Base-by-base conservation (phyloP, 768 basidiomycete genomes). In the Ephemerocybe angulata region DNA sequence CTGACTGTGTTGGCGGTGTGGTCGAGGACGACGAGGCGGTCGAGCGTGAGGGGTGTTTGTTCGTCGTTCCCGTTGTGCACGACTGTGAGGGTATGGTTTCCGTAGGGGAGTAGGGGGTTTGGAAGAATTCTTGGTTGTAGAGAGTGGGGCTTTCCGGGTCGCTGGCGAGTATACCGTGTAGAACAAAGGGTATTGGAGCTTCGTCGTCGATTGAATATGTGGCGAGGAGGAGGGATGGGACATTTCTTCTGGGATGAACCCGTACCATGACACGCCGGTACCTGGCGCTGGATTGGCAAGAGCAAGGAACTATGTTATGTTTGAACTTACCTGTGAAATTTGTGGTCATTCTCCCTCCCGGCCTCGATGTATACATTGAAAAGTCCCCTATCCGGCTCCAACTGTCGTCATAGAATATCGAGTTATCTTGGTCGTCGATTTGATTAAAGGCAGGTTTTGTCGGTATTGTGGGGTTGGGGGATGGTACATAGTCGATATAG, bases 51-150 rank as follows among this genome's bases (percentile, higher is more conserved):
- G 31, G 55, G 55, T 0, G 55, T 51, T 13, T 44, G 19, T n/a
- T n/a, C n/a, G n/a, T n/a, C n/a, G 40, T 37, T 44, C 12, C 55
- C 55, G 12, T 19, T n/a, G 30, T 56, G 44, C 4, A 30, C 29
- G n/a, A 56, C 55, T 12, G 38, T 31, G 24, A 56, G 15, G 22
- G 7, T 46, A 22, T 56, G 55, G 13, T 38, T 30, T 3, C 55
- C 55, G 19, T 25, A 25, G 13, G 49, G 28, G 2, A 50, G 15
- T 50, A 22, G 22, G 50, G 50, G 19, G 50, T 56, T 41, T 50
- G 24, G 30, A 56, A 56, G 50, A 56, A 51, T 4, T 28, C 38
- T 11, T 52, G 55, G 49, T 56, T 56, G 27, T 53, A 42, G 13
- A 30, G 29, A 8, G 25, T 44, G 17, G 42, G 11, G 8, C 17